phyloP scores from a whole-genome alignment of 306 rosid genomes.

The Cucurbita pepo region DNA sequence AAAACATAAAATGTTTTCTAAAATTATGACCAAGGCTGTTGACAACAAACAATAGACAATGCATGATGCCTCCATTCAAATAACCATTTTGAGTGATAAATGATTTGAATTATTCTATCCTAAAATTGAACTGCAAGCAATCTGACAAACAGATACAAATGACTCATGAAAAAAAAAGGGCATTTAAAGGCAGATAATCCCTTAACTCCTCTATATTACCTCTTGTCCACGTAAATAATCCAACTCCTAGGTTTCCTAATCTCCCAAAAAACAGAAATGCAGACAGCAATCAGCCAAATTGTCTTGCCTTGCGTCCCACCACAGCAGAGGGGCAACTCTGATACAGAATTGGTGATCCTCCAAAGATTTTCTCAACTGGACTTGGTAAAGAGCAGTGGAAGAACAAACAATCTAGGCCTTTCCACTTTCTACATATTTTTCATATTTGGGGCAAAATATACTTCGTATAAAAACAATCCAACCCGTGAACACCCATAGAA shows the following conservation, averaged over 20 bases:
- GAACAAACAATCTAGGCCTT: background rate
- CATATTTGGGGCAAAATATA: background rate
- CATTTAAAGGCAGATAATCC: background rate
- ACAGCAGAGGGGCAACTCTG: background rate
- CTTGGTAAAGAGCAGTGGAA: background rate
- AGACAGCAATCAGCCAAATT: no score
- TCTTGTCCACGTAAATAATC: background rate
- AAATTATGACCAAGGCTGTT: no score
- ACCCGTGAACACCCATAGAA: no score
- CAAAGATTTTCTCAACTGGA: background rate
- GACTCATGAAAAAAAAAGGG: background rate
- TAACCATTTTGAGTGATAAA: background rate
- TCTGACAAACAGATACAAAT: background rate
- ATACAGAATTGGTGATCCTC: background rate
- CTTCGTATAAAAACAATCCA: background rate
- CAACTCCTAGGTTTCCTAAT: background rate
- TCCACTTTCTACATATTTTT: background rate
- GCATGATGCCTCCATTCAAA: background rate
- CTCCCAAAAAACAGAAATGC: no score
- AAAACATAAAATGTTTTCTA: no score
- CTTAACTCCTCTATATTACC: background rate
- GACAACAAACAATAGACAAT: background rate
- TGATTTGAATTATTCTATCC: background rate
- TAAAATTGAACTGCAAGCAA: background rate
- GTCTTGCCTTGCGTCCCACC: background rate